These are phyloP conservation scores for Blastobotrys illinoisensis DNA, from an alignment of 1,139 yeast genomes.

Conservation along the genomic window DNA sequence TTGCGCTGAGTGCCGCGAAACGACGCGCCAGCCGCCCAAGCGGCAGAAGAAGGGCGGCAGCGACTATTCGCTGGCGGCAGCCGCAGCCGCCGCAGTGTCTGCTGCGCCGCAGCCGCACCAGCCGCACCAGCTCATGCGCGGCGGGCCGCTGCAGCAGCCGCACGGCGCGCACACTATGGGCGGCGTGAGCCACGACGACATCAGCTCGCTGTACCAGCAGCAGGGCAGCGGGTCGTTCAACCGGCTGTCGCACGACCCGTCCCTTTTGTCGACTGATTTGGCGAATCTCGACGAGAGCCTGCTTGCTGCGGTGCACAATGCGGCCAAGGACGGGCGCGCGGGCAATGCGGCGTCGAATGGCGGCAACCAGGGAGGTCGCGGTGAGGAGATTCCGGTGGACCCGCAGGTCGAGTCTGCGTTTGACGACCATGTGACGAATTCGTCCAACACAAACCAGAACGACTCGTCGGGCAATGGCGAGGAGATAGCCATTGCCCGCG, in stretches of 20 bases:
- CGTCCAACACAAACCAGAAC: constrained; percentile 3
- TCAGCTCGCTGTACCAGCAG: background rate
- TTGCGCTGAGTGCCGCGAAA: constrained; percentile 67
- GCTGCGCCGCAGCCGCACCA: constrained; percentile 8
- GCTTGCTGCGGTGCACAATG: constrained; percentile 31
- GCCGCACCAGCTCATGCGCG: background rate
- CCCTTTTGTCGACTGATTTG: constrained; percentile 18
- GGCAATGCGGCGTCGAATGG: background rate
- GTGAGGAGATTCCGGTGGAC: constrained; percentile 45
- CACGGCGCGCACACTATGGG: constrained; percentile 7
- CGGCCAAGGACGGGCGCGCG: background rate
- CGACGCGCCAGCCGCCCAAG: constrained; percentile 26
- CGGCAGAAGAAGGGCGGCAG: constrained; percentile 18
- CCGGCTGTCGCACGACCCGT: constrained; percentile 11
- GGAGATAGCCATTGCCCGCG: constrained; percentile 62
- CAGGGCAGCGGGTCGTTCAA: background rate
- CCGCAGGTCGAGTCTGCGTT: constrained; percentile 55
- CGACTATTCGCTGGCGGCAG: constrained; percentile 20
- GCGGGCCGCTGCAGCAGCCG: constrained; percentile 6
- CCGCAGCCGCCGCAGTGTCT: constrained; percentile 14
- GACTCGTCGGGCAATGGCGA: constrained; percentile 33
- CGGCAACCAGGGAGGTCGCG: background rate
- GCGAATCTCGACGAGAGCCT: constrained; percentile 41
- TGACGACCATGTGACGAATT: constrained; percentile 39
- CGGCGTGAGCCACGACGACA: background rate